Conservation (phyloP, 2,329 filamentous ascomycete genomes). For the Domatiomyces catenatus region DNA sequence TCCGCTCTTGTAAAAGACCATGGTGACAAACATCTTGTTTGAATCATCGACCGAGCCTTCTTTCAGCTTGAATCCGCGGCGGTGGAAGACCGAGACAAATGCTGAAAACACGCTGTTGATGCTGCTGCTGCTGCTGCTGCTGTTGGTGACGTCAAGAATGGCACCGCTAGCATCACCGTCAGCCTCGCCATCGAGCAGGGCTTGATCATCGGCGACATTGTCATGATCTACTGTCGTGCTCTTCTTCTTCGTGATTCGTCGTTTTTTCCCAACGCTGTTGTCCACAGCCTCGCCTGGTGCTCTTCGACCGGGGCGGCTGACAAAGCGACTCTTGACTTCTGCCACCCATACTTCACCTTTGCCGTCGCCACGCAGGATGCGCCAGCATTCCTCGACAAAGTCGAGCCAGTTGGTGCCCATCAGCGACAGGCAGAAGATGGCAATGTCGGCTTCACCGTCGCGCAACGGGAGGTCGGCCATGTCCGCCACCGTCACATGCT, state of each 20-base stretch:
- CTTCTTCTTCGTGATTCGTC: conserved; percentile 28
- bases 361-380: conserved; percentile 74
- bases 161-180: conserved; percentile 33
- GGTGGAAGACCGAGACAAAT: conserved; percentile 69
- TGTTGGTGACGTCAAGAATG: conserved; percentile 52
- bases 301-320: conserved; percentile 33
- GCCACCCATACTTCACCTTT: conserved; percentile 82
- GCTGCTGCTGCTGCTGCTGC: conserved; percentile 49
- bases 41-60: conserved; percentile 58
- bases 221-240: conserved; percentile 28
- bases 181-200: conserved; percentile 34
- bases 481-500: conserved; percentile 73
- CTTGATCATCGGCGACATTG: conserved; percentile 41
- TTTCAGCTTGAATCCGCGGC: conserved; percentile 72
- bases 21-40: conserved; percentile 98
- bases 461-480: conserved; percentile 67
- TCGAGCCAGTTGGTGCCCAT: conserved; percentile 99
- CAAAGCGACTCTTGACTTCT: conserved; percentile 91
- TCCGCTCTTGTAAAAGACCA: conserved; percentile 82
- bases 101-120: conserved; percentile 35
- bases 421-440: conserved; percentile 86
- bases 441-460: conserved; percentile 65
- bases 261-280: conserved; percentile 55
- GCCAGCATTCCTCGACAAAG: conserved; percentile 91
- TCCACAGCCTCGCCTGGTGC: conserved; percentile 34